Evolutionary conservation across 2,329 filamentous ascomycete genomes (phyloP).

Genomic region (Aquanectria penicillioides): DNA sequence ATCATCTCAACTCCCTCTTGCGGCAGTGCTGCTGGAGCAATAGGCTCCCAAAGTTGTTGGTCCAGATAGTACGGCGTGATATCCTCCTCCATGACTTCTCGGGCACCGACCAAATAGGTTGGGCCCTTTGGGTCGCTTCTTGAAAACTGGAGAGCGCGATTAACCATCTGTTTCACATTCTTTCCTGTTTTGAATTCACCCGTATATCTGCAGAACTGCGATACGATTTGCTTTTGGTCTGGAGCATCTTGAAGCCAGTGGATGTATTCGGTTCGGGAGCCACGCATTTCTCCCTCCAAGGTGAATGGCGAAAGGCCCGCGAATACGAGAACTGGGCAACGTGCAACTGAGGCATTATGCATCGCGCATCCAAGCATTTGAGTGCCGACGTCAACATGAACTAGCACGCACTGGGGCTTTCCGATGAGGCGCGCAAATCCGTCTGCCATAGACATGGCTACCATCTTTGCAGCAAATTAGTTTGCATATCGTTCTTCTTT

Average conservation of each 20-base stretch:
- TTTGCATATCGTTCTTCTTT: neutral
- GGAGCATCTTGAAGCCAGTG: constrained; percentile 87
- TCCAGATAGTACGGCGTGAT: constrained; percentile 75
- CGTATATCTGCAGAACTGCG: constrained; percentile 85
- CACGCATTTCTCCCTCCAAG: constrained; percentile 78
- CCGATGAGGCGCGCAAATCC: constrained; percentile 78
- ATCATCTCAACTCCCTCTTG: constrained; percentile 43
- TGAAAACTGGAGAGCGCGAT: constrained; percentile 83
- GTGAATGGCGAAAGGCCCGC: constrained; percentile 81
- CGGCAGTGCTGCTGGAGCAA: constrained; percentile 70
- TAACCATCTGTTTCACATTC: constrained; percentile 89
- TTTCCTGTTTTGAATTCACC: constrained; percentile 83
- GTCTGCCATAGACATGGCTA: constrained; percentile 84
- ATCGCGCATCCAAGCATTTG: constrained; percentile 80
- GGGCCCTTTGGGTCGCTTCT: constrained; percentile 80
- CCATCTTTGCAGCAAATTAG: constrained; percentile 66
- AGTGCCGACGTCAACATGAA: constrained; percentile 84
- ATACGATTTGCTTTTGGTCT: constrained; percentile 80
- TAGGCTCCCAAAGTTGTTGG: constrained; percentile 74
- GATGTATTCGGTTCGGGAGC: constrained; percentile 81
- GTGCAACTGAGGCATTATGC: constrained; percentile 79
- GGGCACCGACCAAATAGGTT: constrained; percentile 78
- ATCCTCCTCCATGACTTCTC: constrained; percentile 88
- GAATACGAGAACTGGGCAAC: constrained; percentile 79
- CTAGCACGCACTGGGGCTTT: constrained; percentile 78